These are phyloP conservation scores for Suillus occidentalis DNA, from an alignment of 768 basidiomycete species.

Conservation along the genomic window DNA sequence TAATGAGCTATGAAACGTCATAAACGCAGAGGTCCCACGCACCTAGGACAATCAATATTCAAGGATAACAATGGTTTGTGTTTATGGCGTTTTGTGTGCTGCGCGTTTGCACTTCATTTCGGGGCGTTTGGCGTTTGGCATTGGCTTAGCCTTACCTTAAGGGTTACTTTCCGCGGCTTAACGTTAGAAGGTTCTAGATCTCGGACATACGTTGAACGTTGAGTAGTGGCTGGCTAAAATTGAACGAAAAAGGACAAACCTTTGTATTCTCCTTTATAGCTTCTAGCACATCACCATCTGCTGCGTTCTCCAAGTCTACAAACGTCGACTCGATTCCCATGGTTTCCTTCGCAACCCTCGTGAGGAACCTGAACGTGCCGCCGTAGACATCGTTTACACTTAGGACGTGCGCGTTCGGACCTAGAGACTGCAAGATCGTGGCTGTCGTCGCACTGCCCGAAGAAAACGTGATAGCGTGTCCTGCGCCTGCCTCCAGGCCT, in stretches of 20 bases:
- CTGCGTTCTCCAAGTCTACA: conserved; percentile 71
- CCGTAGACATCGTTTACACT: conserved; percentile 94
- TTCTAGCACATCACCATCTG: conserved; percentile 61
- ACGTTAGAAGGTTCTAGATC: too few species aligned
- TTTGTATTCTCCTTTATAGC: conserved; percentile 79
- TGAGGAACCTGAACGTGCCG: conserved; percentile 87
- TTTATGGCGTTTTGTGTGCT: too few species aligned
- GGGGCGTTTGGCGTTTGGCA: too few species aligned
- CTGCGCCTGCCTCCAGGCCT: conserved; percentile 73
- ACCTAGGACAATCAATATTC: too few species aligned
- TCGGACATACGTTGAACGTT: too few species aligned
- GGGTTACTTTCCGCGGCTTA: too few species aligned
- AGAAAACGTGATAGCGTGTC: conserved; percentile 74
- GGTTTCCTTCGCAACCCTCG: conserved; percentile 56
- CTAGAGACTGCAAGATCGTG: conserved; percentile 74
- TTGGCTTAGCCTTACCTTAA: too few species aligned
- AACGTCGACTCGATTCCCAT: conserved; percentile 39
- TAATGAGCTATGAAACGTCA: too few species aligned
- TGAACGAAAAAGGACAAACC: conserved; percentile 41
- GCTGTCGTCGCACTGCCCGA: conserved; percentile 88
- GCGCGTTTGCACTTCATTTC: too few species aligned
- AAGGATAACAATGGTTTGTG: too few species aligned
- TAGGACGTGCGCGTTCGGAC: conserved; percentile 74
- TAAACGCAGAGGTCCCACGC: too few species aligned
- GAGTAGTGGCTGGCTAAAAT: background rate